phyloP scores from a whole-genome alignment of 2,329 filamentous ascomycete genomes.

The Talaromyces islandicus region DNA sequence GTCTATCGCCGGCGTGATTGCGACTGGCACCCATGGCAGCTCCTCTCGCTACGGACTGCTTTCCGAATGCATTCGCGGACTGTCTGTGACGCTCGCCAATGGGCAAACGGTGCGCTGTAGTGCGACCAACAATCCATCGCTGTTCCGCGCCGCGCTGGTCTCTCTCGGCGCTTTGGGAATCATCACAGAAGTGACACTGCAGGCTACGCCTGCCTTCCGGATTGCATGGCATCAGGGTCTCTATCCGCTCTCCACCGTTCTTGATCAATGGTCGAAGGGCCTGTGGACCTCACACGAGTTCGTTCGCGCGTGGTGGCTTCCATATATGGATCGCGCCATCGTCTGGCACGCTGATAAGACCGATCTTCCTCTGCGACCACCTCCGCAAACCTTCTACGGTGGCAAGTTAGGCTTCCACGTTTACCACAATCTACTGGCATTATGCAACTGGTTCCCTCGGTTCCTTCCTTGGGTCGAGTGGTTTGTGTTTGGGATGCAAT shows the following conservation, averaged over 20 bases:
- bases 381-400: slow-evolving; percentile 71
- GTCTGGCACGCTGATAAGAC: slow-evolving; percentile 86
- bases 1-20: slow-evolving; percentile 85
- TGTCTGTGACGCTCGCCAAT: slow-evolving; percentile 78
- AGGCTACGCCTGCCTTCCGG: slow-evolving; percentile 73
- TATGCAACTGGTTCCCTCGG: slow-evolving; percentile 70
- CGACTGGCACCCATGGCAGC: slow-evolving; percentile 89
- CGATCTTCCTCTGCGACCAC: slow-evolving; percentile 52
- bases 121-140: slow-evolving; percentile 59
- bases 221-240: slow-evolving; percentile 81
- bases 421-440: slow-evolving; percentile 84
- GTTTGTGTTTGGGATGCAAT: slow-evolving; percentile 97
- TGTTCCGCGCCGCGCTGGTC: slow-evolving; percentile 83
- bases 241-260: slow-evolving; percentile 61
- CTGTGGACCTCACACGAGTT: slow-evolving; percentile 86
- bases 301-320: slow-evolving; percentile 95
- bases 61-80: slow-evolving; percentile 66
- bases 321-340: slow-evolving; percentile 80
- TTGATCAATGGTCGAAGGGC: slow-evolving; percentile 63
- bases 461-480: slow-evolving; percentile 86
- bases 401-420: slow-evolving; percentile 75
- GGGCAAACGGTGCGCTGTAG: slow-evolving; percentile 69
- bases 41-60: slow-evolving; percentile 77
- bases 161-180: slow-evolving; percentile 88
- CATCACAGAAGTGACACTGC: slow-evolving; percentile 81